phyloP scores from a whole-genome alignment of 345 rosid genomes.

The Eucalyptus regnans region DNA sequence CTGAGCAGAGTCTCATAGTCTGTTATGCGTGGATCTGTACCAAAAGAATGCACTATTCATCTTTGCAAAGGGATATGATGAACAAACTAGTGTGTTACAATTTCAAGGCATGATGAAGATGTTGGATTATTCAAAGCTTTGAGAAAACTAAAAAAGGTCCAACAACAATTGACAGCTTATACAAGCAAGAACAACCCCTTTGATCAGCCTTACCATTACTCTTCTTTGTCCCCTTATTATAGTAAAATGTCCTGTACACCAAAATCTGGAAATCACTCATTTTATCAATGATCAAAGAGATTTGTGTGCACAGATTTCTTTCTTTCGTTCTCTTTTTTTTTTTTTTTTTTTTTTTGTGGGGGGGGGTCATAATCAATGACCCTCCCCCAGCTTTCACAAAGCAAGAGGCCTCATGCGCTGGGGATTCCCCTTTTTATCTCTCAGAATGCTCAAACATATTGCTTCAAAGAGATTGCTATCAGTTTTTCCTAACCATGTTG shows the following conservation, averaged over 20 bases:
- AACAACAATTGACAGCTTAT: not conserved
- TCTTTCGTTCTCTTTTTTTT: not conserved
- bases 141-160: not conserved
- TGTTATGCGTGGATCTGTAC: slow-evolving; percentile 90
- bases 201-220: not conserved
- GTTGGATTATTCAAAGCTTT: not conserved
- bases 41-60: not conserved
- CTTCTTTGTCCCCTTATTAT: not conserved
- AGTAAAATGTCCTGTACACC: not conserved
- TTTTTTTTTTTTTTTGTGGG: not conserved
- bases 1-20: slow-evolving; percentile 85
- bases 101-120: not conserved
- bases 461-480: not conserved
- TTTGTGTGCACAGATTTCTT: not conserved
- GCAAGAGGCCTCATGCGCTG: not conserved
- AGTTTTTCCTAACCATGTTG: not conserved
- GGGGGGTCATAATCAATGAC: not conserved
- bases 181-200: not conserved
- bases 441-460: not conserved
- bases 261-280: not conserved
- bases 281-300: not conserved
- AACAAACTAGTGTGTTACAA: not conserved
- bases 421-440: not conserved
- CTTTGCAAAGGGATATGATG: not conserved
- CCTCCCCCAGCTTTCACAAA: not conserved